A percentile compares a stretch with the other conserved stretches of the same genome.
Evolutionary conservation across 2,329 filamentous ascomycete species (phyloP).

Genomic region (Alternaria triticina): DNA sequence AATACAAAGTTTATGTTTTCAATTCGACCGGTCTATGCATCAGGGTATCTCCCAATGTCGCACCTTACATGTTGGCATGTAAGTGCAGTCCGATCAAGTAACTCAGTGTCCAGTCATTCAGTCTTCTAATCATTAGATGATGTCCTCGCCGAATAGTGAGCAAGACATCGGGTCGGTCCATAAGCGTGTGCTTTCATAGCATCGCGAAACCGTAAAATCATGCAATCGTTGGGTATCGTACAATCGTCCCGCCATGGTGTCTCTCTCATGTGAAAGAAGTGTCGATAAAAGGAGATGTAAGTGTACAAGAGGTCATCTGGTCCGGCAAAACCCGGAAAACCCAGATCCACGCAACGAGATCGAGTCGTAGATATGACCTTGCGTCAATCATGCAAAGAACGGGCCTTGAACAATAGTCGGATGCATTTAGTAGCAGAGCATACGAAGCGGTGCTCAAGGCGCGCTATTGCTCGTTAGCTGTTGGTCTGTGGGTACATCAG

Average conservation of each 20-base stretch:
- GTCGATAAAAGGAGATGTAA: not conserved
- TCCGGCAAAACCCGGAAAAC: not conserved
- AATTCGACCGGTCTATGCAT: not conserved
- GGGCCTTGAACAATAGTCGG: not conserved
- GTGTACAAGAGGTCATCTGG: not conserved
- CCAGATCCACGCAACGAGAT: not conserved
- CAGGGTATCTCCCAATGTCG: not conserved
- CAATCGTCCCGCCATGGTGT: not conserved
- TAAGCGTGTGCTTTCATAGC: not conserved
- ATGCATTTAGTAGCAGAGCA: not conserved
- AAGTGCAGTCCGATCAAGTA: not conserved
- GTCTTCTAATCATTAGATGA: not conserved
- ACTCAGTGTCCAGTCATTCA: too few relatives aligned
- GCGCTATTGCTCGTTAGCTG: not conserved
- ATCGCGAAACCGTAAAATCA: not conserved
- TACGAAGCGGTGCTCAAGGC: not conserved
- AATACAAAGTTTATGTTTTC: constrained; percentile 19
- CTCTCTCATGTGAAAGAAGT: not conserved
- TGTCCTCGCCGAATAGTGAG: not conserved
- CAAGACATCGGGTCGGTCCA: not conserved
- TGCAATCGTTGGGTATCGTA: not conserved
- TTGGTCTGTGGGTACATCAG: not conserved
- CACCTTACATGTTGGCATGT: not conserved
- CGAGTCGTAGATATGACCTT: not conserved
- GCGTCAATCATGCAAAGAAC: not conserved